phyloP scores from a whole-genome alignment of 2,329 filamentous ascomycete genomes.

The Ilyonectria sp. region DNA sequence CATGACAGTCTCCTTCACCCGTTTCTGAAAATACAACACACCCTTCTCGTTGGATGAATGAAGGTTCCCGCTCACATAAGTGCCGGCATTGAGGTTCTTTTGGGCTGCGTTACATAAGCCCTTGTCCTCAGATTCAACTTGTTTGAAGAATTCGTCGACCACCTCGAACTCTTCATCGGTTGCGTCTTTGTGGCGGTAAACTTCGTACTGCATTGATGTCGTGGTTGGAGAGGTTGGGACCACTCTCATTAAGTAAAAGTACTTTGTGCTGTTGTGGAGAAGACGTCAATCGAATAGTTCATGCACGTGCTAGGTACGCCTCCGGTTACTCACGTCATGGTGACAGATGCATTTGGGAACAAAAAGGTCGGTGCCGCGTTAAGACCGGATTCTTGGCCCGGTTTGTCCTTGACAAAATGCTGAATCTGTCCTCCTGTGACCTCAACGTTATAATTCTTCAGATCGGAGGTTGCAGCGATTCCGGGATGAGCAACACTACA shows the following conservation, averaged over 20 bases:
- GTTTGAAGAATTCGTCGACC: constrained; percentile 72
- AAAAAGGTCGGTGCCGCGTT: constrained; percentile 32
- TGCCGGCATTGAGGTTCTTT: constrained; percentile 71
- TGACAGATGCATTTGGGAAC: constrained; percentile 38
- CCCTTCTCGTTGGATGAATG: constrained; percentile 73
- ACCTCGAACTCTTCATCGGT: constrained; percentile 69
- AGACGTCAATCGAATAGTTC: neutral
- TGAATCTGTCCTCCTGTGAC: constrained; percentile 35
- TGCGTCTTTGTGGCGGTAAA: constrained; percentile 72
- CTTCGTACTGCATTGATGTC: constrained; percentile 53
- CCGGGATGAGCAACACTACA: constrained; percentile 36
- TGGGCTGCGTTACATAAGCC: constrained; percentile 71
- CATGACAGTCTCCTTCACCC: constrained; percentile 62
- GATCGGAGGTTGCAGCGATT: constrained; percentile 25
- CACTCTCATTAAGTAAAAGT: constrained; percentile 39
- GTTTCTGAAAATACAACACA: constrained; percentile 68
- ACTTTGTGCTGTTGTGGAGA: constrained; percentile 22
- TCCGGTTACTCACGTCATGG: constrained; percentile 30
- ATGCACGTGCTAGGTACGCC: neutral
- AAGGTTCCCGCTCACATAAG: constrained; percentile 74
- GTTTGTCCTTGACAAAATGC: constrained; percentile 32
- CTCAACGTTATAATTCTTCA: constrained; percentile 28
- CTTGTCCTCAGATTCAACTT: constrained; percentile 76
- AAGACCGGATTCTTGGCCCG: constrained; percentile 11
- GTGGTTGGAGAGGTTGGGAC: constrained; percentile 35